phyloP scores from a whole-genome alignment of 2,329 filamentous ascomycete species.

The Bertia moriformis region DNA sequence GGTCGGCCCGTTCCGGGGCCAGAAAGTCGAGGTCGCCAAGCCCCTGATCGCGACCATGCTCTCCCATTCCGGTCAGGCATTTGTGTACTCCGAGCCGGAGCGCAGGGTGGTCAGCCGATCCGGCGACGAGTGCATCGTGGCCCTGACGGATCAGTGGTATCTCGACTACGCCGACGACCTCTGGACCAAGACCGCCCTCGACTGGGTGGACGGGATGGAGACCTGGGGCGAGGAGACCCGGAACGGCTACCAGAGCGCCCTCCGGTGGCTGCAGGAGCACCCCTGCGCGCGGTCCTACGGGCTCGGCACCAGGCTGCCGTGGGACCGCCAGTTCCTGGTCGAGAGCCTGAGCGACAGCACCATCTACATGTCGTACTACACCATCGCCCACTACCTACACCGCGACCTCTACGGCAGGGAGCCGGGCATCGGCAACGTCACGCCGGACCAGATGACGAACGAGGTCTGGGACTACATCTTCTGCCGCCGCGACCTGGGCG shows the following conservation, averaged over 20 bases:
- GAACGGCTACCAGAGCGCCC: slow-evolving; percentile 67
- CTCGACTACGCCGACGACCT: slow-evolving; percentile 85
- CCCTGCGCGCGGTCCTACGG: slow-evolving; percentile 85
- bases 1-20: slow-evolving; percentile 73
- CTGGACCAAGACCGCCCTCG: slow-evolving; percentile 66
- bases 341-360: slow-evolving; percentile 83
- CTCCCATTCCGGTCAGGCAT: slow-evolving; percentile 64
- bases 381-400: slow-evolving; percentile 53
- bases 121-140: slow-evolving; percentile 79
- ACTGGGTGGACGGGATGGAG: slow-evolving; percentile 62
- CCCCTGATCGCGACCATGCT: slow-evolving; percentile 68
- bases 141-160: slow-evolving; percentile 94
- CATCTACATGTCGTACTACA: slow-evolving; percentile 78
- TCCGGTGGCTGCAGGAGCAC: slow-evolving; percentile 92
- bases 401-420: slow-evolving; percentile 72
- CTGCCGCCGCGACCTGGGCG: slow-evolving; percentile 54
- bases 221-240: slow-evolving; percentile 67
- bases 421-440: slow-evolving; percentile 53
- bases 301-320: slow-evolving; percentile 83
- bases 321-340: slow-evolving; percentile 81
- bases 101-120: slow-evolving; percentile 77
- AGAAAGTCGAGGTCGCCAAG: slow-evolving; percentile 76
- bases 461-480: slow-evolving; percentile 97
- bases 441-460: slow-evolving; percentile 76
- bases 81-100: slow-evolving; percentile 88